Conservation (phyloP, 1,139 yeast species). For the Pichia inconspicua region DNA sequence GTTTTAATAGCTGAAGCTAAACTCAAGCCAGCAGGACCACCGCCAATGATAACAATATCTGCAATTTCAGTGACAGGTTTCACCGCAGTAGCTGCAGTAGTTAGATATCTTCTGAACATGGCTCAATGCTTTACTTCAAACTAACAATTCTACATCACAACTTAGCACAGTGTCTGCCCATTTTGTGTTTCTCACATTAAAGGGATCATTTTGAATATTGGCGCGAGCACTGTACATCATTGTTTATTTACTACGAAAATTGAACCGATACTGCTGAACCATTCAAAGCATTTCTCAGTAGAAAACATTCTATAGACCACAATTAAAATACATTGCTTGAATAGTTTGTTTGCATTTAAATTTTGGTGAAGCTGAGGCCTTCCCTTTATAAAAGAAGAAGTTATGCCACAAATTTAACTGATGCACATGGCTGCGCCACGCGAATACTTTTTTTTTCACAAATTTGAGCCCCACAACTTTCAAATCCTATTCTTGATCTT, state of each 20-base stretch:
- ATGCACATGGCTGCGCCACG: not conserved
- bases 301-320: too few relatives aligned
- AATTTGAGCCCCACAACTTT: too few relatives aligned
- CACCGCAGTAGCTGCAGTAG: conserved; percentile 20
- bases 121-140: not conserved
- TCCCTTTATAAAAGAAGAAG: not conserved
- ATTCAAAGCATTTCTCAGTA: too few relatives aligned
- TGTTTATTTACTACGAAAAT: too few relatives aligned
- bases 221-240: not conserved
- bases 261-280: too few relatives aligned
- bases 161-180: not conserved
- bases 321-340: too few relatives aligned
- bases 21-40: conserved; percentile 95
- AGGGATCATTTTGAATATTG: not conserved
- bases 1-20: conserved; percentile 68
- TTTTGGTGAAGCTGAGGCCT: too few relatives aligned
- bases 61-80: conserved; percentile 22
- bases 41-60: conserved; percentile 89
- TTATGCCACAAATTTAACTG: not conserved
- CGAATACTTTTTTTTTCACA: not conserved
- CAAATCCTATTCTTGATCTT: too few relatives aligned
- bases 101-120: conserved; percentile 26
- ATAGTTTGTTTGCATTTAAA: too few relatives aligned
- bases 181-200: not conserved
- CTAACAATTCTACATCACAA: not conserved